Percentiles rank a stretch among this genome's conserved stretches.
Conservation (phyloP, 148 eudicot genomes). For the Spergularia bocconei region DNA sequence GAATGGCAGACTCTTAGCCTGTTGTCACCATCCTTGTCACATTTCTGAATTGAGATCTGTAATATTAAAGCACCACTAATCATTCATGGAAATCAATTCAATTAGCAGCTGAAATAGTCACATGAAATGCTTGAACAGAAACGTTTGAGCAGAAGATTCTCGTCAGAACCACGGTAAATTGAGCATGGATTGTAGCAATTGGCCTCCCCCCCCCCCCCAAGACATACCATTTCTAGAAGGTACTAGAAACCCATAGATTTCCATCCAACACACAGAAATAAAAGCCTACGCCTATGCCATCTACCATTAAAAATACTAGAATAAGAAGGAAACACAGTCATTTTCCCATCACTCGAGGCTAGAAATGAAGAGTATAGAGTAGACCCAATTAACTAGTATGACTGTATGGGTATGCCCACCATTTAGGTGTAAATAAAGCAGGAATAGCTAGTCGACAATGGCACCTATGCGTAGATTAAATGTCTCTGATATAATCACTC, state of each 20-base stretch:
- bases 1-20: conserved; percentile 91
- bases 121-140: neutral
- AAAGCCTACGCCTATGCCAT: neutral
- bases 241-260: neutral
- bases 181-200: neutral
- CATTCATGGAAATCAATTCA: neutral
- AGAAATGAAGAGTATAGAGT: no score
- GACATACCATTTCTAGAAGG: neutral
- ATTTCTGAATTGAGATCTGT: conserved; percentile 93
- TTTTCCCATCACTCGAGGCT: neutral
- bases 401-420: no score
- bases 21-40: conserved; percentile 89
- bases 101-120: neutral
- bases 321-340: neutral
- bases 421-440: no score
- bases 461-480: neutral
- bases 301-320: neutral
- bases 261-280: neutral
- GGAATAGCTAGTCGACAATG: neutral
- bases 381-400: no score
- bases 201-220: no score
- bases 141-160: neutral
- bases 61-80: conserved; percentile 2
- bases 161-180: neutral
- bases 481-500: neutral